Evolutionary conservation across 352 stramenopile species (phyloP), one percentile per base, ranked within the genome.

Genomic region (Phytopythium boreale): DNA sequence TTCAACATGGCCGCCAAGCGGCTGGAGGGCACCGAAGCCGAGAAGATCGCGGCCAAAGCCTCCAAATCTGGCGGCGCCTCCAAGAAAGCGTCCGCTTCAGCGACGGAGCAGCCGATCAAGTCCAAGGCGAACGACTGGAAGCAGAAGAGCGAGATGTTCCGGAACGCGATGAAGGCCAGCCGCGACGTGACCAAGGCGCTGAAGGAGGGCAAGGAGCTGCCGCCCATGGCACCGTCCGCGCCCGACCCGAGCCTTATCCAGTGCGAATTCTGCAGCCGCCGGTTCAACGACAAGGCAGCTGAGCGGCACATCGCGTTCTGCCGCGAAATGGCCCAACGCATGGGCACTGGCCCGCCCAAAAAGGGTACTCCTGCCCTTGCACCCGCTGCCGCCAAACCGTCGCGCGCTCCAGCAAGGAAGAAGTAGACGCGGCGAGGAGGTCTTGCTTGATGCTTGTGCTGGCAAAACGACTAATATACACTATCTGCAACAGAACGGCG

Each of bases 291-390:
- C 39, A 88, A 87, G 34, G 92, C 93, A 0, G 93, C 91, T 1
- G 92, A 98, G 55, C 76, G 93, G 4, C 93, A 98, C 68, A 98
- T 98, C 60, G 72, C 90, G 20, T 91, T 95, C 63, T 98, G 93
- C 67, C 84, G 92, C 65, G 85, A 96, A 66, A 97, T 92, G 61
- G 72, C 82, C 6, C 79, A 88, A 68, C 77, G 80, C 34, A 82
- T 60, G 27, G 68, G 65, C 26, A 85, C 73, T 53, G 66, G 52
- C 3, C 64, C 74, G 17, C 47, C 66, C 12, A 88, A 88, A 63
- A 84, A 83, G 60, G 62, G 64, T 0, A 29, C 63, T 0, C 62
- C 69, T 4, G 59, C 72, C n/a, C 61, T 50, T 56, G 50, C 73
- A 29, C 34, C 34, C 34, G 34, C 34, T 14, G 34, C 34, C 10